phyloP scores from a whole-genome alignment of 164 flowering plant species.

The Santalum album region DNA sequence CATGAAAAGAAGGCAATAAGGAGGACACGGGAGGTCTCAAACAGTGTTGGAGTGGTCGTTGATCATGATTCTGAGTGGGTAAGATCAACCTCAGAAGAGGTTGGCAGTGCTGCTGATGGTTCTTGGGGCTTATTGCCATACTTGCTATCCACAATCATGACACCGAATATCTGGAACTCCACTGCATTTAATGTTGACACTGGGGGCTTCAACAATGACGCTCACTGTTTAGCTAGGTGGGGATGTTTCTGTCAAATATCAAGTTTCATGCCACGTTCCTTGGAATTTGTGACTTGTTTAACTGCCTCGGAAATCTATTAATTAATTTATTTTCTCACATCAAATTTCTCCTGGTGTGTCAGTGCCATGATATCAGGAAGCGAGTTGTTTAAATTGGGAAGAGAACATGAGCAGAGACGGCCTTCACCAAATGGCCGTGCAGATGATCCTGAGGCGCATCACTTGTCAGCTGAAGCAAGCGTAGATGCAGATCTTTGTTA shows the following conservation, averaged over 20 bases:
- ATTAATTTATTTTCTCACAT: not conserved
- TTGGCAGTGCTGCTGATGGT: slow-evolving; percentile 80
- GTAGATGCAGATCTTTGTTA: slow-evolving; percentile 75
- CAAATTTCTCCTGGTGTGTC: slow-evolving; percentile 50
- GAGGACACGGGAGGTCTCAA: slow-evolving; percentile 73
- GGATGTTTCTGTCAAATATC: too few relatives aligned
- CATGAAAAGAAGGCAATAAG: slow-evolving; percentile 77
- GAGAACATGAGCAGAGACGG: slow-evolving; percentile 54
- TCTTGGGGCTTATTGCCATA: slow-evolving; percentile 89
- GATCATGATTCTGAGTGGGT: slow-evolving; percentile 93
- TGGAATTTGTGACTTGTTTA: too few relatives aligned
- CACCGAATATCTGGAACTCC: slow-evolving; percentile 73
- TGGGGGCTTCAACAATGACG: slow-evolving; percentile 88
- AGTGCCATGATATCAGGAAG: slow-evolving; percentile 84
- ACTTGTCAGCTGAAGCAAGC: slow-evolving; percentile 53
- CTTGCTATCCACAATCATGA: slow-evolving; percentile 74
- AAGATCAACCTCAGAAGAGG: slow-evolving; percentile 66
- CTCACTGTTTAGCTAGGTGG: slow-evolving; percentile 87
- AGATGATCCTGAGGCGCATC: slow-evolving; percentile 47
- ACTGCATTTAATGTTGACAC: slow-evolving; percentile 80
- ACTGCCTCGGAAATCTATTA: too few relatives aligned
- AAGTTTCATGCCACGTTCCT: too few relatives aligned
- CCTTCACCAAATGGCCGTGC: slow-evolving; percentile 51
- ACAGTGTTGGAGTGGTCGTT: slow-evolving; percentile 37
- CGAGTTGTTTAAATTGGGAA: slow-evolving; percentile 73